These are phyloP conservation scores for Hypoxylon sp. DNA, from an alignment of 2,329 filamentous ascomycete species.

Conservation along the genomic window DNA sequence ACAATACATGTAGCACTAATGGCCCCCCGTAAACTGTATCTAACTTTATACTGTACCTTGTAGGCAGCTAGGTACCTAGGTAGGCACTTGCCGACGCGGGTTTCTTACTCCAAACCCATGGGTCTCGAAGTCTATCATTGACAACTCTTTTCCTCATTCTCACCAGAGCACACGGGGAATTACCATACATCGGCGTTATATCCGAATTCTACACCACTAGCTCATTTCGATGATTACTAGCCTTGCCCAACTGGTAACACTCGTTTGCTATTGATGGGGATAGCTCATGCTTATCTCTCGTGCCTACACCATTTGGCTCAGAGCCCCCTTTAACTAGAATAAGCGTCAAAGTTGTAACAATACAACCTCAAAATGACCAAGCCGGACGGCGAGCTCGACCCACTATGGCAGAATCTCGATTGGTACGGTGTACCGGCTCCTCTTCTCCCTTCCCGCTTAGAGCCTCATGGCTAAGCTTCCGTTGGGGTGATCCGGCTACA, in stretches of 20 bases:
- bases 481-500: slow-evolving; percentile 35
- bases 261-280: slow-evolving; percentile 39
- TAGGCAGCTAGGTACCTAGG: neutral
- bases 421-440: slow-evolving; percentile 68
- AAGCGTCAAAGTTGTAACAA: slow-evolving; percentile 51
- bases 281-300: slow-evolving; percentile 38
- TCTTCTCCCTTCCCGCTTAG: slow-evolving; percentile 13
- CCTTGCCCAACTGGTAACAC: slow-evolving; percentile 41
- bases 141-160: slow-evolving; percentile 25
- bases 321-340: slow-evolving; percentile 43
- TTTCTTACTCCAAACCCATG: slow-evolving; percentile 15
- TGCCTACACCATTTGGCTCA: slow-evolving; percentile 17
- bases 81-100: slow-evolving; percentile 1
- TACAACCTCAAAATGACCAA: slow-evolving; percentile 56
- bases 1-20: too few species aligned
- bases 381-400: slow-evolving; percentile 67
- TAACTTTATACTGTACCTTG: neutral
- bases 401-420: slow-evolving; percentile 82
- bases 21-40: too few species aligned
- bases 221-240: slow-evolving; percentile 20
- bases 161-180: slow-evolving; percentile 12
- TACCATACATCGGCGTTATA: slow-evolving; percentile 30
- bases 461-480: slow-evolving; percentile 33
- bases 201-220: slow-evolving; percentile 26
- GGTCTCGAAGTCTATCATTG: slow-evolving; percentile 12